Evolutionary conservation across 2,329 filamentous ascomycete species (phyloP), one percentile per base, ranked within the genome.

Genomic region (Macrophomina tecta): DNA sequence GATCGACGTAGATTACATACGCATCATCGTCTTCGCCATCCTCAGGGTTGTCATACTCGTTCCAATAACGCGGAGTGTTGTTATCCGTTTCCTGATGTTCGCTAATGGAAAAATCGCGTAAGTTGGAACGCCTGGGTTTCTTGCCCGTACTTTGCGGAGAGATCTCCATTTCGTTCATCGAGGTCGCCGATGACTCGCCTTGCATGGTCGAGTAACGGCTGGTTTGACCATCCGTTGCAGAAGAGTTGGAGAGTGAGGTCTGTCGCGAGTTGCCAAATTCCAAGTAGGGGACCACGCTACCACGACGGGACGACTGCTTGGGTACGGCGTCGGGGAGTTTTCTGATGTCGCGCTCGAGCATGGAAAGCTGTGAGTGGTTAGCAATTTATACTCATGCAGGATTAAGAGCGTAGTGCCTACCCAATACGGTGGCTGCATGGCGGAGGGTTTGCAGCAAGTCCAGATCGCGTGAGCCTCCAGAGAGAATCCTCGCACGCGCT

Each of bases 1-100:
- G 91, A 73, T 94, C 86, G 68, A 94, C 82, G 72, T 92, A 93
- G 70, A 95, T 89, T 52, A 87, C 85, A 76, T 93, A 95, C 36
- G 85, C 85, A 51, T 73, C 71, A 23, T 88, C 84, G 14, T 84
- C 80, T 2, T 85, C 87, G 11, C 71, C 76, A 65, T 93, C 91
- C 75, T 92, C 93, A 8, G 91, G 91, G 74, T 94, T 81, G 71
- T 96, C 92, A 76, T 94, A 95, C 76, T 96, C 92, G 77, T 92
- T 94, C 92, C 92, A 96, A 75, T 94, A 95, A 61, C 76, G 68
- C 40, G 67, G 61, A n/a, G n/a, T 7, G 51, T 32, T 45, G 40
- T 14, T 28, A 68, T 68, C 46, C 16, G 48, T 4, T 69, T 42
- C 64, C 64, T 45, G 55, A 3, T 36, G 53, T 18, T 60, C 51